Base-by-base conservation (phyloP, 2,329 filamentous ascomycete species). In the Pseudodiploospora longispora region DNA sequence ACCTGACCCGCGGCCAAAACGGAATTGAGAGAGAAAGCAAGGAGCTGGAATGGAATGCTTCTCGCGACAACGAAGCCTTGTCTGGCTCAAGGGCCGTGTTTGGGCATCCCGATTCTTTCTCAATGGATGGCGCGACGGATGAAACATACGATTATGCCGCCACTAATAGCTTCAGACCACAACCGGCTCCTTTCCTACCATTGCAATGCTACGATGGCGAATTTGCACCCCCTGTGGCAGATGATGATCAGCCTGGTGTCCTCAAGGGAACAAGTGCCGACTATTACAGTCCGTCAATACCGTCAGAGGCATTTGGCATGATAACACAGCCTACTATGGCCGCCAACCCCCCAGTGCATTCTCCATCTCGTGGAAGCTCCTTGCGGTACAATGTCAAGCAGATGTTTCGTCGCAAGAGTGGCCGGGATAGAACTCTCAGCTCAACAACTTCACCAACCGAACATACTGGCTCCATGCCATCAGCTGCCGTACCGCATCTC, bases 231-330 rank as follows among this genome's bases (percentile, higher is more conserved):
- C 46, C 30, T 10, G 28, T 46, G 9, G n/a, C 42, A n/a, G 55
- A 59, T 30, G 57, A 60, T 19, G 19, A 32, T 27, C 40, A 46
- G 41, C 54, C 59, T 30, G 58, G 56, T 36, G 57, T 61, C 34
- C 61, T 64, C 36, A 58, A 53, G 43, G 64, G 61, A 33, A 62
- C 58, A 34, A 69, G 58, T 42, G 64, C 64, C 36, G 65, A 68
- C 46, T 69, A 69, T 47, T 69, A 69, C 50, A 66, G 64, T 40
- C 59, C 63, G 9, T 61, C 61, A 3, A 61, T 69, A 37, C 65
- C 66, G 3, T 66, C 64, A 3, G 63, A 65, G 42, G 64, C 63
- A 5, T 68, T 68, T 48, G 65, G 64, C 48, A 67, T 68, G 65
- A 52, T 57, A 9, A 49, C 59, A 7, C 51, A 55, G 9, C 53